phyloP scores from a whole-genome alignment of 352 stramenopile species.

The Achlya hypogyna region DNA sequence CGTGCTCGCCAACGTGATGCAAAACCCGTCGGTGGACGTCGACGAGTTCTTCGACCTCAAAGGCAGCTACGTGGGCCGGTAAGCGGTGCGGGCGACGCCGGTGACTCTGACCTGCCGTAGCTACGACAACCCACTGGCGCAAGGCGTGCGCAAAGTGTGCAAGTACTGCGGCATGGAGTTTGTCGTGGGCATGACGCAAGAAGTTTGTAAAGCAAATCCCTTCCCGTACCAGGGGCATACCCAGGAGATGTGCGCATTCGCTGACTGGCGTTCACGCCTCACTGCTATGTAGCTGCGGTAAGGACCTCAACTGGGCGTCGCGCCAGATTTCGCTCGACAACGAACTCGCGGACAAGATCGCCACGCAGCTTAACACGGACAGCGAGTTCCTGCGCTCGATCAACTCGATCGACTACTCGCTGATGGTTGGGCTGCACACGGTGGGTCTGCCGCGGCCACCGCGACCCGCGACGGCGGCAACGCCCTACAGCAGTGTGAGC shows the following conservation, averaged over 20 bases:
- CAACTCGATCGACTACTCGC: conserved; percentile 96
- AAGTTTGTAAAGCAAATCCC: conserved; percentile 61
- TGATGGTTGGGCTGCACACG: conserved; percentile 87
- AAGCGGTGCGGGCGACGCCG: conserved; percentile 47
- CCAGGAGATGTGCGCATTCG: conserved; percentile 43
- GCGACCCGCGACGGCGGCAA: background rate
- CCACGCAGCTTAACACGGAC: conserved; percentile 83
- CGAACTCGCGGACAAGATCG: conserved; percentile 62
- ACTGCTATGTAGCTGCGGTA: conserved; percentile 33
- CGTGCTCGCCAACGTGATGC: conserved; percentile 82
- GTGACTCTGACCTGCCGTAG: background rate
- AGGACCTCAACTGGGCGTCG: conserved; percentile 83
- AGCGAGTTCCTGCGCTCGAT: conserved; percentile 90
- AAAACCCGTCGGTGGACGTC: conserved; percentile 75
- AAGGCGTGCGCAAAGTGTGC: conserved; percentile 33
- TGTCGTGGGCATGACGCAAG: conserved; percentile 76
- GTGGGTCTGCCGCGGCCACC: background rate
- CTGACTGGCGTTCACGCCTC: background rate
- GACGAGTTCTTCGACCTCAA: conserved; percentile 87
- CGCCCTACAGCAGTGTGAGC: background rate
- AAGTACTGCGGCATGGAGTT: conserved; percentile 84
- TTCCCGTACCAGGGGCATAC: conserved; percentile 49
- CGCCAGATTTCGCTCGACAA: conserved; percentile 57
- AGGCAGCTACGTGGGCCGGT: conserved; percentile 84
- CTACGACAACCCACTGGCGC: conserved; percentile 4